Evolutionary conservation across 2,329 filamentous ascomycete genomes (phyloP), one percentile per base, ranked within the genome.

Genomic region (Arthrobotrys iridis): DNA sequence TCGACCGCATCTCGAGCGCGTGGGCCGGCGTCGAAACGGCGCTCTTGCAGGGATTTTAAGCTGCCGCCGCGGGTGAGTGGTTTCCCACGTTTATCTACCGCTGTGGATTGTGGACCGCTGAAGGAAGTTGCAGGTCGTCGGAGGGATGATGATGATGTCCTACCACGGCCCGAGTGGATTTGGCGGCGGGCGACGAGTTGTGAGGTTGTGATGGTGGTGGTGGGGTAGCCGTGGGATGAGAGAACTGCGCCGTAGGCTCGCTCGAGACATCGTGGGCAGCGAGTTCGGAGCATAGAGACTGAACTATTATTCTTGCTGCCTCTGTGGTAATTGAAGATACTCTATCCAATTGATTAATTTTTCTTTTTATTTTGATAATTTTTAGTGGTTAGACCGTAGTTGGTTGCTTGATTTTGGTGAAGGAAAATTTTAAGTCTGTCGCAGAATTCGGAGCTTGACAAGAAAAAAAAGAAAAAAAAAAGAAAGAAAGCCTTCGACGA

Each of bases 171-270:
- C 8, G 20, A 37, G 18, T 64, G 60, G 40, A 66, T 28, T 48
- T 57, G 43, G n/a, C 68, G 68, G 8, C 70, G 70, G 20, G 62
- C 62, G 62, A 67, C 58, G 41, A 74, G 62, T 18, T 45, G 26
- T 33, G 41, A 37, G 46, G 67, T 55, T 22, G 48, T 48, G 50
- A 24, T 37, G 18, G 60, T 52, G 35, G 68, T 22, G 60, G 18
- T 67, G 41, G 62, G 45, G 57, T 62, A 67, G 13, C 62, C 70
- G 46, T 74, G 70, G 2, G 70, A 67, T 45, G 55, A 46, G n/a
- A 74, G 55, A 20, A 74, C 70, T 20, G 70, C 70, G 55, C 62
- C 62, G 62, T 74, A 67, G 20, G 70, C 70, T n/a, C 70, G 62
- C 28, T 58, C 62, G 8, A 74, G 70, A 30, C 70, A 74, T 63